Base-by-base conservation (phyloP, 805 yeast genomes). In the Ogataea zsoltii region DNA sequence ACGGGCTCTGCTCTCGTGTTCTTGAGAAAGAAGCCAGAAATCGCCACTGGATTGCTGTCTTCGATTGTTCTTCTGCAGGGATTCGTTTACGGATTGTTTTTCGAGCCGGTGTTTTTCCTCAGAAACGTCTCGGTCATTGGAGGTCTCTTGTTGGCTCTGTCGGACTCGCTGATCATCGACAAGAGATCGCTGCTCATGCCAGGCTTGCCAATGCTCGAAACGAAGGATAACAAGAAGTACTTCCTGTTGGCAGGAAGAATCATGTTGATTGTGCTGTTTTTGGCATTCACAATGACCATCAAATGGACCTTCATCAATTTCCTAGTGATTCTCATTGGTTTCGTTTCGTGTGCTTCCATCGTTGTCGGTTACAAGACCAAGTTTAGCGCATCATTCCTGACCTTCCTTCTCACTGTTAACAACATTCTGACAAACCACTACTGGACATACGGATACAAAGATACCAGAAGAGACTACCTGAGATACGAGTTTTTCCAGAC, bases 401-500 rank as follows among this genome's bases (percentile, higher is more conserved):
- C 91, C 18, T 68, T 85, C 16, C 69, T 89, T 56, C 76, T 92
- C 54, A 74, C 85, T 50, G 67, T 84, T 51, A 89, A 88, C 75
- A 91, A 94, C 68, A 65, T 88, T 47, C 66, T 82, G 33, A 81
- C 83, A 51, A 92, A 94, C 72, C 88, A 88, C 59, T 92, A 89
- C 75, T 92, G 99, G 99, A 72, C 80, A 44, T 78, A 83, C 72
- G 77, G 80, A 41, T 63, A 77, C 41, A 77, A 76, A 50, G 88
- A 85, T 58, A 80, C 92, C 28, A 80, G 83, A 67, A 82, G 97
- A 61, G 99, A 92, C 69, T 87, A 82, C 67, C 70, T 89, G 65
- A 87, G 87, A 67, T 94, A 91, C 67, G 98, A 91, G 68, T 88
- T 87, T 67, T 92, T 86, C 77, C 99, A 94, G 72, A 89, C 96